Percentiles rank a stretch among this genome's conserved stretches.
Conservation (phyloP, 441 rosid genomes). For the Biscutella laevigata region DNA sequence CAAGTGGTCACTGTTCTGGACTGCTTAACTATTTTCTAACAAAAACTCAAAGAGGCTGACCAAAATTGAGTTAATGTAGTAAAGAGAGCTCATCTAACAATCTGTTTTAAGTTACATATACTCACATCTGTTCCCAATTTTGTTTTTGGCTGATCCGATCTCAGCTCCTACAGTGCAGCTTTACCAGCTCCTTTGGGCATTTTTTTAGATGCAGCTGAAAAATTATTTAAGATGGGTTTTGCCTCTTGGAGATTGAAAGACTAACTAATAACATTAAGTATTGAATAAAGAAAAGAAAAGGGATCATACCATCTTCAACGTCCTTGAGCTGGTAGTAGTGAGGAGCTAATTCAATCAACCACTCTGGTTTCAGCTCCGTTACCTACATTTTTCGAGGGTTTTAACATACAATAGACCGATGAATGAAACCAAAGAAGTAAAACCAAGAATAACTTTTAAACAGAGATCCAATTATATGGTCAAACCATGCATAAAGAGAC, state of each 20-base stretch:
- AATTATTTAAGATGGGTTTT: neutral
- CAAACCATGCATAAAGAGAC: too few species aligned
- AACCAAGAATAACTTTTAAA: neutral
- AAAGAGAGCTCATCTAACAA: slow-evolving; percentile 14
- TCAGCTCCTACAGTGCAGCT: slow-evolving; percentile 14
- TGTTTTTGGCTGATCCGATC: neutral
- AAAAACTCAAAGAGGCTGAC: neutral
- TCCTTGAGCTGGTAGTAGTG: slow-evolving; percentile 92
- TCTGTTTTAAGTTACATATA: slow-evolving; percentile 12
- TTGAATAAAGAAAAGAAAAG: neutral
- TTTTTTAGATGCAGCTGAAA: slow-evolving; percentile 27
- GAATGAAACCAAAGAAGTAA: slow-evolving; percentile 28
- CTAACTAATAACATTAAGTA: neutral
- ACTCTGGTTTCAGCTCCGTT: slow-evolving; percentile 91
- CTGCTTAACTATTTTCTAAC: neutral
- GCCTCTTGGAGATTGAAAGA: slow-evolving; percentile 5
- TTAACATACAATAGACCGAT: slow-evolving; percentile 9
- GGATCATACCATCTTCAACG: slow-evolving; percentile 67
- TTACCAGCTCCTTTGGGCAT: slow-evolving; percentile 34
- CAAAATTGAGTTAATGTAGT: slow-evolving; percentile 7
- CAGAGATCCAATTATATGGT: neutral
- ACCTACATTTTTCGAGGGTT: slow-evolving; percentile 41
- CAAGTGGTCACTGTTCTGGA: neutral
- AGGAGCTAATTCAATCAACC: slow-evolving; percentile 96
- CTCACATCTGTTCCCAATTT: slow-evolving; percentile 3